Evolutionary conservation across 805 yeast genomes (phyloP).

Genomic region (Yamadazyma tumulicola): DNA sequence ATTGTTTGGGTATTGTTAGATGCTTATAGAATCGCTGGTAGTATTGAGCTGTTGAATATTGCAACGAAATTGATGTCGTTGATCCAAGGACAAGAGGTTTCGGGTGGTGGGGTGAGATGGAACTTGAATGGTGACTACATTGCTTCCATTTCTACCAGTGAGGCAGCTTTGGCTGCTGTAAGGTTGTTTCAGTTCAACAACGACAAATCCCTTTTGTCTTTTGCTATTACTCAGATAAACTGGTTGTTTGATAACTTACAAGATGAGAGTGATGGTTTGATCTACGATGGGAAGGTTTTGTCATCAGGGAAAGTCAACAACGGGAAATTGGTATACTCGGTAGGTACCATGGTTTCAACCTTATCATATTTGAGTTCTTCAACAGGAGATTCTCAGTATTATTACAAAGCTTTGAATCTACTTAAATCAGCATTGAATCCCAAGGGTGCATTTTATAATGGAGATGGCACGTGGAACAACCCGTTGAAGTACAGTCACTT

Average conservation of each 20-base stretch:
- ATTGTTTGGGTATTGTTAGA: slow-evolving; percentile 24
- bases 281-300: slow-evolving; percentile 20
- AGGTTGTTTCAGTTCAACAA: slow-evolving; percentile 15
- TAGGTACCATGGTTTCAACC: slow-evolving; percentile 22
- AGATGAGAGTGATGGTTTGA: slow-evolving; percentile 21
- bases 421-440: slow-evolving; percentile 16
- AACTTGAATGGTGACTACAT: slow-evolving; percentile 17
- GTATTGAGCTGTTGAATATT: slow-evolving; percentile 14
- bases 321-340: slow-evolving; percentile 23
- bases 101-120: slow-evolving; percentile 25
- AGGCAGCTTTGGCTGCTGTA: slow-evolving; percentile 26
- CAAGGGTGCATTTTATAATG: slow-evolving; percentile 16
- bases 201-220: slow-evolving; percentile 14
- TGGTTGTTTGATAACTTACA: slow-evolving; percentile 9
- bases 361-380: slow-evolving; percentile 15
- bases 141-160: slow-evolving; percentile 28
- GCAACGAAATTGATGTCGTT: slow-evolving; percentile 4
- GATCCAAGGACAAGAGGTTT: slow-evolving; percentile 25
- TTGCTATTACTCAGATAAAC: slow-evolving; percentile 16
- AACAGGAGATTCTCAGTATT: slow-evolving; percentile 14
- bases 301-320: slow-evolving; percentile 17
- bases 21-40: slow-evolving; percentile 17
- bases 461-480: slow-evolving; percentile 21
- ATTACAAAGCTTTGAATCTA: slow-evolving; percentile 15
- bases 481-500: slow-evolving; percentile 19